phyloP scores from a whole-genome alignment of 352 stramenopile genomes.

The Pythium brassicae region DNA sequence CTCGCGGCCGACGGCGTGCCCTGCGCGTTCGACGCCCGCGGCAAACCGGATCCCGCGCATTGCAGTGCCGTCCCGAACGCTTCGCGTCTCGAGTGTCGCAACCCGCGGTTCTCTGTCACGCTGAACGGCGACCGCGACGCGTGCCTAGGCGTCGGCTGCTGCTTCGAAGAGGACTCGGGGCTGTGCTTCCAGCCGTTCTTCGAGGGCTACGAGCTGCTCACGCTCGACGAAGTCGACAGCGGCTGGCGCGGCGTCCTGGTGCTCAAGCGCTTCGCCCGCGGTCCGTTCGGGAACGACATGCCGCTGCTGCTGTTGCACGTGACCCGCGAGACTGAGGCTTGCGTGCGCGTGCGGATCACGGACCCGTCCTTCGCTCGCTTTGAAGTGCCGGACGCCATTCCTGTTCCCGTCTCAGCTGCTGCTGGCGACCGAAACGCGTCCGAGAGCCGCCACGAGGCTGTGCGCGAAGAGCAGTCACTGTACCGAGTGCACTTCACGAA shows the following conservation, averaged over 20 bases:
- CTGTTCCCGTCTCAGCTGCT: neutral
- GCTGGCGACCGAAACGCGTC: neutral
- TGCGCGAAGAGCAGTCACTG: neutral
- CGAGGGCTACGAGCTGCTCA: constrained; percentile 66
- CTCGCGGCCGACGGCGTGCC: constrained; percentile 49
- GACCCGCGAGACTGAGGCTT: constrained; percentile 34
- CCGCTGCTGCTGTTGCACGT: constrained; percentile 60
- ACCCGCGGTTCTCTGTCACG: constrained; percentile 50
- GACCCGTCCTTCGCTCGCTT: constrained; percentile 68
- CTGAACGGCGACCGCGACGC: constrained; percentile 18
- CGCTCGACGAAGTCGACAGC: constrained; percentile 38
- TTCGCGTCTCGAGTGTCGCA: constrained; percentile 65
- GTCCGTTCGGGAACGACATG: constrained; percentile 80
- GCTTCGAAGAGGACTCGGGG: constrained; percentile 41
- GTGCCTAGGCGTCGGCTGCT: constrained; percentile 64
- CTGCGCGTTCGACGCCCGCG: constrained; percentile 52
- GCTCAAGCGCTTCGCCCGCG: constrained; percentile 32
- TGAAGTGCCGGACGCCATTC: constrained; percentile 53
- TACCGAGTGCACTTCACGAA: constrained; percentile 64
- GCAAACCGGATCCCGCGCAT: constrained; percentile 5
- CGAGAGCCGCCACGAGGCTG: constrained; percentile 6
- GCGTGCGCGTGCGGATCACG: constrained; percentile 76
- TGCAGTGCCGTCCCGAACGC: constrained; percentile 37
- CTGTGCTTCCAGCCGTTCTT: constrained; percentile 67
- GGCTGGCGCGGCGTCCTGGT: constrained; percentile 59